Evolutionary conservation across 2,329 filamentous ascomycete species (phyloP).

Genomic region (Venturia asperata): DNA sequence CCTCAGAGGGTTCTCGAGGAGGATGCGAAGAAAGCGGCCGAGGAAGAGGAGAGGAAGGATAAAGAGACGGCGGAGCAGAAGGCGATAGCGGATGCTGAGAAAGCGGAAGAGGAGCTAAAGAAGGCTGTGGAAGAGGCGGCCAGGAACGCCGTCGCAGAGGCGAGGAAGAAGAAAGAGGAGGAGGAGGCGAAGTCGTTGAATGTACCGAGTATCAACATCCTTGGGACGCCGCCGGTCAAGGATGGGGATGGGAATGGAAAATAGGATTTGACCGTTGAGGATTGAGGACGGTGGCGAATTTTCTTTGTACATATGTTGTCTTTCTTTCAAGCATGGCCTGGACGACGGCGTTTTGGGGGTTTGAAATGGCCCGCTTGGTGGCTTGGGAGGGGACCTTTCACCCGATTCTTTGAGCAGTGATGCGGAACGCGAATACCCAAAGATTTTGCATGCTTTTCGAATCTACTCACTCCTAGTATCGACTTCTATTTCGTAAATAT

Average conservation of each 20-base stretch:
- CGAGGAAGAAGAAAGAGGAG: constrained; percentile 30
- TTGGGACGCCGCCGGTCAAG: not conserved
- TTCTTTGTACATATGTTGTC: not conserved
- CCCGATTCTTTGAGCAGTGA: not conserved
- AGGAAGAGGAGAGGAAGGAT: not conserved
- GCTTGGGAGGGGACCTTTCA: not conserved
- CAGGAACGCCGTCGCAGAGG: constrained; percentile 20
- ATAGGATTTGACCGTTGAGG: not conserved
- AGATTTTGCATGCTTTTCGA: not conserved
- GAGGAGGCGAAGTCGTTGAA: constrained; percentile 32
- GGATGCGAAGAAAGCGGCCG: not conserved
- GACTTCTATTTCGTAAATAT: too few species aligned
- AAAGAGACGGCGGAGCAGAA: constrained; percentile 8
- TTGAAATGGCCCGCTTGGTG: not conserved
- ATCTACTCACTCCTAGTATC: too few species aligned
- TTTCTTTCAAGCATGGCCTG: not conserved
- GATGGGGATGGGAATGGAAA: not conserved
- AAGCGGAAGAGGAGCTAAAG: not conserved
- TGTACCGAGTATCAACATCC: not conserved
- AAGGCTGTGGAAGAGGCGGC: constrained; percentile 22
- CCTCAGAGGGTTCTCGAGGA: not conserved
- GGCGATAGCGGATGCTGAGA: not conserved
- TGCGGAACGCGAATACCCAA: constrained; percentile 2
- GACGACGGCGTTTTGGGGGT: not conserved
- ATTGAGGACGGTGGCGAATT: not conserved